A percentile compares a stretch with the other conserved stretches of the same genome.
phyloP scores from a whole-genome alignment of 805 yeast genomes.

The Blastobotrys parvus region DNA sequence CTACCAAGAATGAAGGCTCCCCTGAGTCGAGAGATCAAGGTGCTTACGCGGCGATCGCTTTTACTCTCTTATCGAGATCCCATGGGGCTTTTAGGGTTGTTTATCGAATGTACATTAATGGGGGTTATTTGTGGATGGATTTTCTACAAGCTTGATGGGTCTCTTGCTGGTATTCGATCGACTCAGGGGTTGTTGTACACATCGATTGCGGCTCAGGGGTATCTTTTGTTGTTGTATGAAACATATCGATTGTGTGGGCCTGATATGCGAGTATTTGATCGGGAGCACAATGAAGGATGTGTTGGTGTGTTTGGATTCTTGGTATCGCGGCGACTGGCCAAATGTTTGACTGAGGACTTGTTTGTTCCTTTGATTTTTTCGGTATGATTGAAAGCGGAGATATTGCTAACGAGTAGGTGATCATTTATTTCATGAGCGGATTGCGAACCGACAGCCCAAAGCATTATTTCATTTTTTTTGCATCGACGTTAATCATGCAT shows the following conservation, averaged over 20 bases:
- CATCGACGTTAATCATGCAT: slow-evolving; percentile 48
- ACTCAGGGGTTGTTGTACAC: slow-evolving; percentile 44
- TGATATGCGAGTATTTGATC: slow-evolving; percentile 48
- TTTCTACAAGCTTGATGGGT: slow-evolving; percentile 44
- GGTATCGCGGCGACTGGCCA: slow-evolving; percentile 55
- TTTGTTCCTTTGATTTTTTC: slow-evolving; percentile 53
- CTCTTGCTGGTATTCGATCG: slow-evolving; percentile 59
- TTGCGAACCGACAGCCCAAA: slow-evolving; percentile 38
- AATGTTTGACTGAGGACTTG: slow-evolving; percentile 60
- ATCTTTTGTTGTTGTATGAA: slow-evolving; percentile 49
- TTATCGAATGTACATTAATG: slow-evolving; percentile 42
- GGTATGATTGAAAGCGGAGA: slow-evolving; percentile 18
- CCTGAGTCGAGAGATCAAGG: slow-evolving; percentile 35
- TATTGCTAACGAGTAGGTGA: slow-evolving; percentile 13
- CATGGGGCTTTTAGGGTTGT: slow-evolving; percentile 36
- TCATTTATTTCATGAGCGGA: slow-evolving; percentile 75
- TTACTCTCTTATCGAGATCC: slow-evolving; percentile 43
- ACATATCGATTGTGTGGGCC: slow-evolving; percentile 46
- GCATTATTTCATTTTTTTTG: slow-evolving; percentile 56
- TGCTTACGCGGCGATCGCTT: slow-evolving; percentile 40
- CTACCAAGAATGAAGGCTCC: slow-evolving; percentile 29
- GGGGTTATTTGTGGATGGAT: slow-evolving; percentile 71
- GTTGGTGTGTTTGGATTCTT: slow-evolving; percentile 62
- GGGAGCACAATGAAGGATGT: slow-evolving; percentile 65
- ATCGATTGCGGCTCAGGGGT: slow-evolving; percentile 46